Conservation (phyloP, 495 filamentous ascomycete genomes). For the Talaromyces ruber region DNA sequence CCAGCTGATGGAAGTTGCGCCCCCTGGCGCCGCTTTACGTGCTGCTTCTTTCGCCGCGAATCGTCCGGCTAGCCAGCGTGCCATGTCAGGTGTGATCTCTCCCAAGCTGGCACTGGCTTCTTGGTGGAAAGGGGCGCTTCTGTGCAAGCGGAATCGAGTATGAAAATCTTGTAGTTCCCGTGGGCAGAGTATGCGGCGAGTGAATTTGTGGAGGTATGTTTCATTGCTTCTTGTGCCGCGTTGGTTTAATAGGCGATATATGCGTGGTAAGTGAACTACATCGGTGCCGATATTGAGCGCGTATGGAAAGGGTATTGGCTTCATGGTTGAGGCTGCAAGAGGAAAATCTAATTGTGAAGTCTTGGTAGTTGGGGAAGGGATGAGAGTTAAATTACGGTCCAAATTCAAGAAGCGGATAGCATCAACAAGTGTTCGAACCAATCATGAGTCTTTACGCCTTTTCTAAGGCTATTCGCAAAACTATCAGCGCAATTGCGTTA, state of each 20-base stretch:
- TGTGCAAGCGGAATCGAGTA: constrained; percentile 20
- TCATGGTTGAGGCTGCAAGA: constrained; percentile 9
- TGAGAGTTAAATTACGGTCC: background rate
- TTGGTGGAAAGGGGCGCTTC: constrained; percentile 6
- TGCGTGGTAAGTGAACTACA: constrained; percentile 46
- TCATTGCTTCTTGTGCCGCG: constrained; percentile 9
- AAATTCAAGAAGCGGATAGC: constrained; percentile 3
- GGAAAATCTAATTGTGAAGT: background rate
- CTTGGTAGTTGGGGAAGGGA: background rate
- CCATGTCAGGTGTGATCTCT: constrained; percentile 28
- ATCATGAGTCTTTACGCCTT: background rate
- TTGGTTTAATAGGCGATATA: constrained; percentile 33
- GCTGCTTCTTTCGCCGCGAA: constrained; percentile 43
- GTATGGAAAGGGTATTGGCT: constrained; percentile 29
- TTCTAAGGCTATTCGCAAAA: background rate
- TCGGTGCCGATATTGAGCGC: constrained; percentile 42
- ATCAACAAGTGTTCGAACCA: constrained; percentile 1
- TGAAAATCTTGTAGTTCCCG: constrained; percentile 34
- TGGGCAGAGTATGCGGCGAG: constrained; percentile 40
- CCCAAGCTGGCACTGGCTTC: background rate
- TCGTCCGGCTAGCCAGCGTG: constrained; percentile 38
- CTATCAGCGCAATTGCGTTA: background rate
- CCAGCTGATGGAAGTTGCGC: constrained; percentile 26
- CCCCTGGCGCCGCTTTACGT: constrained; percentile 35
- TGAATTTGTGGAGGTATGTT: constrained; percentile 39